A percentile compares a stretch with the other conserved stretches of the same genome.
Evolutionary conservation across 495 filamentous ascomycete genomes (phyloP).

Genomic region (Cenococcum geophilum): DNA sequence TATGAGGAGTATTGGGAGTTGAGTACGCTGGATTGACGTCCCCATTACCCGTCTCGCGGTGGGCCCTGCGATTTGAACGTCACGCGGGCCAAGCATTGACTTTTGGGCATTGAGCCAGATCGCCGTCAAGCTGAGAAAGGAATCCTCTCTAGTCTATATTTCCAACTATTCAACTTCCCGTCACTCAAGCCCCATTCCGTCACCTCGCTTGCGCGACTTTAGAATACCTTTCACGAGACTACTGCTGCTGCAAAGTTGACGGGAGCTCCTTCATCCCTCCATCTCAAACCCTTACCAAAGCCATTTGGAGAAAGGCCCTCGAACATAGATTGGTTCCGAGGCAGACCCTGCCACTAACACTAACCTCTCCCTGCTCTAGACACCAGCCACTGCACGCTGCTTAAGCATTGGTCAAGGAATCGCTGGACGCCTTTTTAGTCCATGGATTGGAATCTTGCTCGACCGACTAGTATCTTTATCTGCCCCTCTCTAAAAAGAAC

Average conservation of each 20-base stretch:
- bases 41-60: neutral
- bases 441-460: slow-evolving; percentile 9
- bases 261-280: neutral
- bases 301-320: neutral
- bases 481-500: neutral
- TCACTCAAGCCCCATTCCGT: neutral
- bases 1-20: neutral
- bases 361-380: neutral
- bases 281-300: neutral
- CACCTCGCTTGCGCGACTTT: neutral
- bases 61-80: slow-evolving; percentile 12
- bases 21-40: neutral
- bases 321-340: neutral
- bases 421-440: neutral
- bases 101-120: slow-evolving; percentile 11
- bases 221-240: neutral
- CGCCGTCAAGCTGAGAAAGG: slow-evolving; percentile 10
- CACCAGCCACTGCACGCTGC: neutral
- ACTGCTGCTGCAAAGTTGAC: neutral
- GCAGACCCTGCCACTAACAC: neutral
- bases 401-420: neutral
- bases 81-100: slow-evolving; percentile 23
- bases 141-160: neutral
- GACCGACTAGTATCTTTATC: slow-evolving; percentile 11
- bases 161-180: neutral